Conservation (phyloP, 352 stramenopile species). For the Plasmopara halstedii region DNA sequence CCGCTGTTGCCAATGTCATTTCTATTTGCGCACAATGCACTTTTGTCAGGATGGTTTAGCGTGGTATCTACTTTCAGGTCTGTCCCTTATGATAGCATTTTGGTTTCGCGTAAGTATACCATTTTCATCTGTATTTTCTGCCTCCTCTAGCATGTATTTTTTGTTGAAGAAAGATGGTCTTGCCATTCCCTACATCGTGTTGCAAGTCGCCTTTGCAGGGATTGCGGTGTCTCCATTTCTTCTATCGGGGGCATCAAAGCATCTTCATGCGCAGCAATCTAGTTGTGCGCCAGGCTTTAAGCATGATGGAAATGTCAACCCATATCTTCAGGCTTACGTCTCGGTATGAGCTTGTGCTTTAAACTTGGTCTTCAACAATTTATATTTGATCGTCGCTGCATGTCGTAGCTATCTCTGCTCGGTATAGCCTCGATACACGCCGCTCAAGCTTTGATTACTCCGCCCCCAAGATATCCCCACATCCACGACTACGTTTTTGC, state of each 20-base stretch:
- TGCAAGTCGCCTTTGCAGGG: slow-evolving; percentile 41
- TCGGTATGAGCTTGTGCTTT: slow-evolving; percentile 24
- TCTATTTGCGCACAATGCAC: slow-evolving; percentile 50
- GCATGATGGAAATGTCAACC: slow-evolving; percentile 24
- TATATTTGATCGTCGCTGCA: slow-evolving; percentile 5
- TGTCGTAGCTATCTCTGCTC: slow-evolving; percentile 42
- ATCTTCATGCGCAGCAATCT: slow-evolving; percentile 14
- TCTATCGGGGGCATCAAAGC: slow-evolving; percentile 14
- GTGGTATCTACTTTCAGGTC: slow-evolving; percentile 81
- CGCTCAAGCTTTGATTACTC: slow-evolving; percentile 33
- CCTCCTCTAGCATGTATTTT: slow-evolving; percentile 68
- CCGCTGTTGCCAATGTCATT: slow-evolving; percentile 89
- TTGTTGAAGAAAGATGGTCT: slow-evolving; percentile 77
- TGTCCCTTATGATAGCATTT: too few species aligned
- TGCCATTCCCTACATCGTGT: slow-evolving; percentile 58
- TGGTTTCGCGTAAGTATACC: too few species aligned
- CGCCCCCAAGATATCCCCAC: slow-evolving; percentile 60
- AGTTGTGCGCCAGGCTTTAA: slow-evolving; percentile 32
- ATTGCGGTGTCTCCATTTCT: slow-evolving; percentile 45
- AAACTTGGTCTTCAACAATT: background rate
- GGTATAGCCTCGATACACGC: slow-evolving; percentile 50
- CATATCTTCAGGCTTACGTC: slow-evolving; percentile 34
- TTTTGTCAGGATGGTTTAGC: slow-evolving; percentile 72
- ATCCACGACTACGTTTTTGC: slow-evolving; percentile 84
- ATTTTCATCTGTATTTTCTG: background rate